Evolutionary conservation across 805 yeast species (phyloP), one percentile per base, ranked within the genome.

Genomic region (Hanseniaspora mollemarum): DNA sequence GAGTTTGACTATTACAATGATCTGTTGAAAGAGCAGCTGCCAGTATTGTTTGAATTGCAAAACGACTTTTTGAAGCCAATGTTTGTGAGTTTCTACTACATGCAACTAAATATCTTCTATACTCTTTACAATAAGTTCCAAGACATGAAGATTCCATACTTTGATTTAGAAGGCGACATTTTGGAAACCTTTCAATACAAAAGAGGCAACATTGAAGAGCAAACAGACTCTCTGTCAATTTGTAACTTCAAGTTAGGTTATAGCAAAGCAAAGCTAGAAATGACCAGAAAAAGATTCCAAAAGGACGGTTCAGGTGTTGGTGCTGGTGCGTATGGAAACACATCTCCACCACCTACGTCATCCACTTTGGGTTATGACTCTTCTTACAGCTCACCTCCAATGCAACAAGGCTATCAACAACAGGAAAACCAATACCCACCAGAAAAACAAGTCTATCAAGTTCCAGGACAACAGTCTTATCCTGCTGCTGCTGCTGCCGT

Each of bases 41-140:
- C 98, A 21, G 69, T 83, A 40, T 71, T 92, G 63, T 92, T 92
- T 67, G 78, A 77, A 60, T 72, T 92, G 67, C 96, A 92, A 67
- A 84, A 87, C 4, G 92, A 87, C 60, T 87, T 92, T 63, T 88
- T 92, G 63, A 82, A 80, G 62, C 98, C 98, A 18, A 72, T 92
- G 60, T 92, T 92, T 69, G 92, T 90, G 60, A 82, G 94, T 51
- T 81, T 92, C 67, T 92, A 92, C 69, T 92, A 80, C 73, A 92
- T 92, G 97, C 98, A 92, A 71, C 76, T 92, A 71, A 92, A 92
- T 71, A 87, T 92, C 53, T 92, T 88, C 67, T 92, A 92, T 74
- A 87, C 96, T 1, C 72, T 92, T 55, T 88, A 85, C 71, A 82
- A 76, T 62, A 77, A 84, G 60, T 85, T 90, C 86, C 95, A 90